A percentile compares a stretch with the other conserved stretches of the same genome.
Evolutionary conservation across 805 yeast species (phyloP).

Genomic region (Clavispora asparagi): DNA sequence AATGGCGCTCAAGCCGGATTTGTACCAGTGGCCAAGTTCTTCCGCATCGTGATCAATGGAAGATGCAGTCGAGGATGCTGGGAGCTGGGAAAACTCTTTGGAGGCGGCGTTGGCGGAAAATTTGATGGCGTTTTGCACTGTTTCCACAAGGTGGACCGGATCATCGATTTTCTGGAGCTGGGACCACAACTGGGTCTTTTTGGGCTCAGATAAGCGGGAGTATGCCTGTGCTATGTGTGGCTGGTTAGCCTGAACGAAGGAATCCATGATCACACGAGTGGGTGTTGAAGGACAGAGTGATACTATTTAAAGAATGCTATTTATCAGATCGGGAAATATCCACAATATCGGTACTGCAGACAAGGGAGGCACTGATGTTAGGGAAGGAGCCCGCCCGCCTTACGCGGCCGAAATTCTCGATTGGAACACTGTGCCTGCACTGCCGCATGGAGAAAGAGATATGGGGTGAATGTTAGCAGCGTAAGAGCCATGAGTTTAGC

Average conservation of each 20-base stretch:
- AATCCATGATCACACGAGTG: constrained; percentile 4
- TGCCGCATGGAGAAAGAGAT: too few relatives aligned
- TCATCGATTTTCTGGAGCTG: constrained; percentile 40
- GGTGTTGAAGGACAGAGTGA: background rate
- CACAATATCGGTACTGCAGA: constrained; percentile 1
- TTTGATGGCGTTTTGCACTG: constrained; percentile 44
- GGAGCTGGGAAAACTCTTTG: constrained; percentile 44
- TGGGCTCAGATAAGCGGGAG: constrained; percentile 28
- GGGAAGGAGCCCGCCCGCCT: too few relatives aligned
- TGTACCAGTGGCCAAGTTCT: constrained; percentile 33
- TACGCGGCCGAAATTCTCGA: background rate
- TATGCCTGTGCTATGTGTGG: constrained; percentile 47
- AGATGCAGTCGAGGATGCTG: constrained; percentile 41
- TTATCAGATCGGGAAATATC: constrained; percentile 11
- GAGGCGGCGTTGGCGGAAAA: constrained; percentile 22
- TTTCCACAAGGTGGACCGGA: constrained; percentile 35
- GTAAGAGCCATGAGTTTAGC: too few relatives aligned
- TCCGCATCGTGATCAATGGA: constrained; percentile 40
- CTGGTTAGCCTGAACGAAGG: constrained; percentile 46
- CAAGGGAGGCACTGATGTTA: background rate
- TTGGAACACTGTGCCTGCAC: too few relatives aligned
- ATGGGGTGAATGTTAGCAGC: too few relatives aligned
- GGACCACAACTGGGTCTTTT: constrained; percentile 31
- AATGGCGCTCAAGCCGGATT: constrained; percentile 65
- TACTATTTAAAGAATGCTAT: constrained; percentile 9